Evolutionary conservation across 352 stramenopile genomes (phyloP).

Genomic region (Pythium biforme): DNA sequence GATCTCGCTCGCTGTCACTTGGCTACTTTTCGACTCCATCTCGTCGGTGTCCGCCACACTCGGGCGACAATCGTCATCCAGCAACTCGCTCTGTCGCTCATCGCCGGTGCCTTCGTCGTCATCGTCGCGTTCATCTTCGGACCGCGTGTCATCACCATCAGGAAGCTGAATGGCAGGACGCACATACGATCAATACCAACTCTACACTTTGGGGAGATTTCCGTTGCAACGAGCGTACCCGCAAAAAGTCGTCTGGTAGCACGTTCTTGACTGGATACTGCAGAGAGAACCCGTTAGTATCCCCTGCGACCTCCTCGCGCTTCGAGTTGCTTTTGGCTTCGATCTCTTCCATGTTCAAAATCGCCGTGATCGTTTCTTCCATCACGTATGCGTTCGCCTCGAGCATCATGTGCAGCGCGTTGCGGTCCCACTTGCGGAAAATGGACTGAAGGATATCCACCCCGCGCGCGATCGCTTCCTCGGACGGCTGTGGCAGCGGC

Average conservation of each 20-base stretch:
- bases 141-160: slow-evolving; percentile 36
- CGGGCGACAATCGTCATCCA: slow-evolving; percentile 14
- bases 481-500: slow-evolving; percentile 30
- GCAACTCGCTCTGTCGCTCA: slow-evolving; percentile 25
- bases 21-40: slow-evolving; percentile 31
- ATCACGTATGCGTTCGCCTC: slow-evolving; percentile 77
- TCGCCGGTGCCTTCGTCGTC: slow-evolving; percentile 42
- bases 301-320: slow-evolving; percentile 12
- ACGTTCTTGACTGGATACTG: slow-evolving; percentile 64
- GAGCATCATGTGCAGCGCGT: slow-evolving; percentile 65
- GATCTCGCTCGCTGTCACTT: slow-evolving; percentile 7
- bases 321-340: slow-evolving; percentile 35
- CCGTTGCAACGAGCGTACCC: slow-evolving; percentile 31
- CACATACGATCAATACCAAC: background rate
- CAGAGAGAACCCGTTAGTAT: slow-evolving; percentile 4
- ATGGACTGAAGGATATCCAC: slow-evolving; percentile 79
- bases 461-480: slow-evolving; percentile 50
- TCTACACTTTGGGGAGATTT: background rate
- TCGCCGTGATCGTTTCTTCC: slow-evolving; percentile 77
- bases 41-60: slow-evolving; percentile 64
- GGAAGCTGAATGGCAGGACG: slow-evolving; percentile 40
- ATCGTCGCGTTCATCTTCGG: slow-evolving; percentile 21
- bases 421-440: slow-evolving; percentile 77
- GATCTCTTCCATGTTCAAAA: slow-evolving; percentile 73
- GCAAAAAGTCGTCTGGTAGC: slow-evolving; percentile 76